Percentiles rank a stretch among this genome's conserved stretches.
Conservation (phyloP, 129 eudicot genomes). For the carrot (Daucus carota) region DNA sequence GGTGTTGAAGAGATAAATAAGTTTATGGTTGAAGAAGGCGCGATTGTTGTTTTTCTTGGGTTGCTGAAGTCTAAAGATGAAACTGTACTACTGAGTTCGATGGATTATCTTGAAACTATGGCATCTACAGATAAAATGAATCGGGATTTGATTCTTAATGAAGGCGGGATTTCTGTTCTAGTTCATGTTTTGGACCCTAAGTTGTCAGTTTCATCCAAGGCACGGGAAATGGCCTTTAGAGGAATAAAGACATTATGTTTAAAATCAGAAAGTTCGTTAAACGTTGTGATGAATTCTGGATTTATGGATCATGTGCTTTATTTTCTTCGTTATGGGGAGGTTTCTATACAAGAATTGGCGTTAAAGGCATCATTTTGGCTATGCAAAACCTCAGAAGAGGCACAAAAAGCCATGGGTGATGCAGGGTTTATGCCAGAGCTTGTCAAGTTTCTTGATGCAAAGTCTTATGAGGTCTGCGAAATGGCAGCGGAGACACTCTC, state of each 20-base stretch:
- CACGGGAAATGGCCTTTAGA: slow-evolving; percentile 49
- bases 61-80: slow-evolving; percentile 63
- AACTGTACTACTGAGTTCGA: slow-evolving; percentile 36
- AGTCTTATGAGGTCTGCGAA: slow-evolving; percentile 67
- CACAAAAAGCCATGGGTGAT: slow-evolving; percentile 77
- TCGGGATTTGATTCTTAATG: slow-evolving; percentile 38
- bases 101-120: slow-evolving; percentile 54
- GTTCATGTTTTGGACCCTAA: slow-evolving; percentile 56
- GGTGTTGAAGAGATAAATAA: slow-evolving; percentile 81
- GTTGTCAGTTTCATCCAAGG: slow-evolving; percentile 38
- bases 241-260: slow-evolving; percentile 46
- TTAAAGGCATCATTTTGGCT: slow-evolving; percentile 79
- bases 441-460: slow-evolving; percentile 62
- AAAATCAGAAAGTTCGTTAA: slow-evolving; percentile 28
- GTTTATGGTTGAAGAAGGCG: slow-evolving; percentile 72
- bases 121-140: slow-evolving; percentile 50
- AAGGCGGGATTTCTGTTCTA: slow-evolving; percentile 64
- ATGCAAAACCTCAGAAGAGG: slow-evolving; percentile 58
- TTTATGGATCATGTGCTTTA: slow-evolving; percentile 63
- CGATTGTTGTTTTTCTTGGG: slow-evolving; percentile 30
- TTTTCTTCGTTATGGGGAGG: slow-evolving; percentile 54
- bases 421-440: slow-evolving; percentile 75
- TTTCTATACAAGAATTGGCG: slow-evolving; percentile 58
- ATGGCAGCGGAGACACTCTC: slow-evolving; percentile 72
- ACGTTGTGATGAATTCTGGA: slow-evolving; percentile 31